Evolutionary conservation across 768 basidiomycete genomes (phyloP), one percentile per base, ranked within the genome.

Genomic region (Ramaria sp.): DNA sequence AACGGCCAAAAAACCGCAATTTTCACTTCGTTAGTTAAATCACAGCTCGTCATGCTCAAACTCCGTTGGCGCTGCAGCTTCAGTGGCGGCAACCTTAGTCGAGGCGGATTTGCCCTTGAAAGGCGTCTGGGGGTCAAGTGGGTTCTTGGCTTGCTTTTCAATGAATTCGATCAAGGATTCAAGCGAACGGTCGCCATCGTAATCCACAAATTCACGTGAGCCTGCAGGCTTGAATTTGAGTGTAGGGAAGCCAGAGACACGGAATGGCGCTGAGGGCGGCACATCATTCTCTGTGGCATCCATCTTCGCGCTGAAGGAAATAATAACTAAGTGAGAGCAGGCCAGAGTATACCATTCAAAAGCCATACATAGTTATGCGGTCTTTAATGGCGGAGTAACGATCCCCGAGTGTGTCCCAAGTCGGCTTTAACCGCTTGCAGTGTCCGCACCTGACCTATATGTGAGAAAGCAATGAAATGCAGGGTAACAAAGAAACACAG

Each of bases 211-310:
- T 52, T 91, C 84, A 54, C 76, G 74, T 20, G 80, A 73, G 47
- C 95, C 95, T 13, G 96, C 95, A 4, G 84, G 78, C 75, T 93
- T 94, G 80, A 99, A 95, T 70, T 98, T 98, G 66, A 98, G 68
- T 5, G 96, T 98, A 7, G 96, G 95, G 86, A 91, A 93, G 41
- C 91, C 90, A 55, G 75, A 65, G 59, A 98, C 72, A 53, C 84
- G 82, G 90, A 99, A 98, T 33, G 86, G 82, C 59, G 86, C 81
- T n/a, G 80, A 80, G 19, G 84, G 76, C 48, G 96, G 95, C 15
- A 99, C 78, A 69, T 99, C 96, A 69, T 99, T 99, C 72, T 96
- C 93, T 59, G 85, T 86, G 1, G 92, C 91, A 62, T 99, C 96
- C 75, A 98, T 84, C 74, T 98, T 97, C 65, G 92, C 94, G 69